These are phyloP conservation scores for Eucalyptus pauciflora DNA, from an alignment of 345 rosid genomes.

Conservation along the genomic window DNA sequence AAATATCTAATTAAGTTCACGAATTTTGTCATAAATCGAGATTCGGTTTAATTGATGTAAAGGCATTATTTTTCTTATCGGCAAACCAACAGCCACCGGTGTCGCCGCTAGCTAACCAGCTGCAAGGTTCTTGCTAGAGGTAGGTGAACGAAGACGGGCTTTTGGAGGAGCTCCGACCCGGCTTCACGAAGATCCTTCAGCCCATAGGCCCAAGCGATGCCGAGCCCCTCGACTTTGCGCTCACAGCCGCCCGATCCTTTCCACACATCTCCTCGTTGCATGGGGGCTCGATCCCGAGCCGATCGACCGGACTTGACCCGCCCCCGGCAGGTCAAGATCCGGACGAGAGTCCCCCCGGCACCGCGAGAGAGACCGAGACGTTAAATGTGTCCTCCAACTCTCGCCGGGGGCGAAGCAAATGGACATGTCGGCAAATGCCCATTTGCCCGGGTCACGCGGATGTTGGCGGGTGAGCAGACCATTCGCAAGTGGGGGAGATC, in stretches of 20 bases:
- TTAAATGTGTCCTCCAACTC: neutral
- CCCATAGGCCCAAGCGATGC: neutral
- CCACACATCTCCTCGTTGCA: neutral
- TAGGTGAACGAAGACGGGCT: rapidly evolving
- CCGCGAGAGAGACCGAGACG: neutral
- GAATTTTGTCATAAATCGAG: neutral
- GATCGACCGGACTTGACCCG: too few relatives aligned
- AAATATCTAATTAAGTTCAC: neutral
- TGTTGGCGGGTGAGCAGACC: neutral
- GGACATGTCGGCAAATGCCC: neutral
- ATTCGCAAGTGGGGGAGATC: neutral
- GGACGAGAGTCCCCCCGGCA: neutral
- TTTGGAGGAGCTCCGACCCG: neutral
- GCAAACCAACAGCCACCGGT: neutral
- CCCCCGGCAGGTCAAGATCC: too few relatives aligned
- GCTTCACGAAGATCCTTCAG: neutral
- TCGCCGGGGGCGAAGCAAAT: neutral
- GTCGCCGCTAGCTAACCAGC: neutral
- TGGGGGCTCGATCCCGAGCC: neutral
- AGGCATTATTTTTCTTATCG: neutral
- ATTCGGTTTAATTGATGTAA: neutral
- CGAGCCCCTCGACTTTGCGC: neutral
- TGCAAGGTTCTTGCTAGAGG: neutral
- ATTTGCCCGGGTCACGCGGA: neutral
- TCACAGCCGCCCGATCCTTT: neutral